Conservation (phyloP, 2,329 filamentous ascomycete species). For the Zasmidium cellare region DNA sequence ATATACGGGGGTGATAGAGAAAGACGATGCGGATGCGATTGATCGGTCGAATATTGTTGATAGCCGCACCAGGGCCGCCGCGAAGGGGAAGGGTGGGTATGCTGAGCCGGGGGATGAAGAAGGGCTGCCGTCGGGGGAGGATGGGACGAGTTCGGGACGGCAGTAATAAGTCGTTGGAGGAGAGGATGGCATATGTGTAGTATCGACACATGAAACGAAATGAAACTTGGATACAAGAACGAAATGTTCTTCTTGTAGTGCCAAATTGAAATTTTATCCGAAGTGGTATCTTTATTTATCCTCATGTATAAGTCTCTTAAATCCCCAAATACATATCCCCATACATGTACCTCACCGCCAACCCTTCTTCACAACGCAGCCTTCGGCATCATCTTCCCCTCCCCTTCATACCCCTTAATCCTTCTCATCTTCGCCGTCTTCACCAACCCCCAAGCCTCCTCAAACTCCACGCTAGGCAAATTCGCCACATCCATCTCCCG, state of each 20-base stretch:
- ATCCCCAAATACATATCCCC: too few relatives aligned
- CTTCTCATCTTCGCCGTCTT: constrained; percentile 32
- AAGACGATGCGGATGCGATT: constrained; percentile 52
- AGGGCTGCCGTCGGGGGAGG: constrained; percentile 31
- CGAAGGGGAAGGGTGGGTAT: constrained; percentile 47
- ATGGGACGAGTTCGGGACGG: constrained; percentile 22
- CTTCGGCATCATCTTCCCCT: constrained; percentile 35
- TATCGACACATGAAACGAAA: not conserved
- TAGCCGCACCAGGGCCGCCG: constrained; percentile 48
- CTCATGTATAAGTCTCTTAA: not conserved
- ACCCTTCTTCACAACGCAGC: constrained; percentile 22
- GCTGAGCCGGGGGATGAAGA: constrained; percentile 55
- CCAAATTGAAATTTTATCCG: too few relatives aligned
- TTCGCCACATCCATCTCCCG: constrained; percentile 26
- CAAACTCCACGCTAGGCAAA: constrained; percentile 24
- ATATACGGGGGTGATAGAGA: too few relatives aligned
- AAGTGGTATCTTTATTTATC: not conserved
- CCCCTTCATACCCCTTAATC: constrained; percentile 32
- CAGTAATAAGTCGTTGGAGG: constrained; percentile 6
- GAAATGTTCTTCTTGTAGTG: too few relatives aligned
- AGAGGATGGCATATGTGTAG: not conserved
- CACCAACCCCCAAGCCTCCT: constrained; percentile 30
- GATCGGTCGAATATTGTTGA: constrained; percentile 50
- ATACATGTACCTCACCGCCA: too few relatives aligned
- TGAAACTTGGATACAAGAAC: too few relatives aligned